Base-by-base conservation (phyloP, 2,329 filamentous ascomycete species). In the Aspergillus latus region DNA sequence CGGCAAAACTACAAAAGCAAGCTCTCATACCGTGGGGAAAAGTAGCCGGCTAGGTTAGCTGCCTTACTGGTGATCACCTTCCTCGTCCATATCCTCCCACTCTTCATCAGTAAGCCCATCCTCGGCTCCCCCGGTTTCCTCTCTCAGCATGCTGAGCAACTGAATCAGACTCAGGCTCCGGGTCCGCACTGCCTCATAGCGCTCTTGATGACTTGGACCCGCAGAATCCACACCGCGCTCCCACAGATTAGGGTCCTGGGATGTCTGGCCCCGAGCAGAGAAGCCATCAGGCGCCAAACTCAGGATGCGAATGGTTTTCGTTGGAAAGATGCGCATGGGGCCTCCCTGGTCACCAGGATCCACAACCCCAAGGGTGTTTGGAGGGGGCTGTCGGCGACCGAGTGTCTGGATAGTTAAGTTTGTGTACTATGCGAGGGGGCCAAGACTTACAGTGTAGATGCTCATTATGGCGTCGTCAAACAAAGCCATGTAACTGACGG, bases 381-480 rank as follows among this genome's bases (percentile, higher is more conserved):
- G 46, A 8, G 59, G 51, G 0, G 60, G 49, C 55, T 68, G 62
- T 13, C 68, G 64, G 64, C 66, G 70, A 42, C 66, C 69, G 11
- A 72, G 64, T 11, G 67, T 71, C 69, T 72, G 40, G 8, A n/a
- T 11, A 5, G 26, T 21, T 10, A 13, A 2, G n/a, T 28, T 30
- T 69, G 32, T 45, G 8, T 44, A 32, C 30, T 16, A 4, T 29
- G 9, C 29, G 3, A 5, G n/a, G 8, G 30, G 9, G 5, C 15
- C 48, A 8, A n/a, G 15, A 66, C 66, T 52, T 62, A 72, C 72
- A 4, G 74, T 75, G 57, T 74, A 79, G 2, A 76, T 79, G 28
- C 69, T 72, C 73, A 80, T 77, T 50, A 80, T 73, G 37, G 75
- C 76, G 64, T 80, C 78, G 49, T 79, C 76, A 49, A 72, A 79